These are phyloP conservation scores for Pseudogymnoascus sp. DNA, from an alignment of 2,329 filamentous ascomycete genomes.

Conservation along the genomic window DNA sequence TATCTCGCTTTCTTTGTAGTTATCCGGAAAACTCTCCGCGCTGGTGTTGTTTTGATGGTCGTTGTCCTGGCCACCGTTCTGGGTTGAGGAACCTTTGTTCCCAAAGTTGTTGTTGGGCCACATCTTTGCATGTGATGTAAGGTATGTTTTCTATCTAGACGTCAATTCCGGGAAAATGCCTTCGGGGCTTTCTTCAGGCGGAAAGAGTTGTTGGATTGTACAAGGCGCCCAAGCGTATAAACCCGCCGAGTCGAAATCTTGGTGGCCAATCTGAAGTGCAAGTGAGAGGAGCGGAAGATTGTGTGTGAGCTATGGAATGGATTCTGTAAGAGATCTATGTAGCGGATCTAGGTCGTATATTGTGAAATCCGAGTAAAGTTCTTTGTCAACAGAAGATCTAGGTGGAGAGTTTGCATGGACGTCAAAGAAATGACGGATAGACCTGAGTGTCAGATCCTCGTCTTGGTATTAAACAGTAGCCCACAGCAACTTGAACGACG, in stretches of 20 bases:
- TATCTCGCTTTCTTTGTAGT: not conserved
- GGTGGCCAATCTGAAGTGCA: not conserved
- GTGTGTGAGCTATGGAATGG: not conserved
- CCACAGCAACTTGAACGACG: not conserved
- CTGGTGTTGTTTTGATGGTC: not conserved
- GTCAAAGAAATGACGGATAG: not conserved
- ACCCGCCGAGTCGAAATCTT: not conserved
- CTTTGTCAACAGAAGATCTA: not conserved
- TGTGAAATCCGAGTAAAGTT: not conserved
- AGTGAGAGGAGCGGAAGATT: not conserved
- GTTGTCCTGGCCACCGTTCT: conserved; percentile 14
- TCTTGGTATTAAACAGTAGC: not conserved
- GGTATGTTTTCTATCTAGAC: not conserved
- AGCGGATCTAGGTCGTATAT: not conserved
- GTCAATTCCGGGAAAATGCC: not conserved
- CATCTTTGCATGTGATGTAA: conserved; percentile 16
- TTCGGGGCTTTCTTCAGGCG: not conserved
- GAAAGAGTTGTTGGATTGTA: not conserved
- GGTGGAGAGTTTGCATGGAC: not conserved
- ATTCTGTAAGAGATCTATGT: not conserved
- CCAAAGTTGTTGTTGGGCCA: conserved; percentile 25
- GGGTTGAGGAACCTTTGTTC: conserved; percentile 23
- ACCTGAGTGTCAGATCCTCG: not conserved
- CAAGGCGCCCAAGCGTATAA: not conserved
- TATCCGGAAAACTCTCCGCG: not conserved